A percentile compares a stretch with the other conserved stretches of the same genome.
phyloP scores from a whole-genome alignment of 1,284 basidiomycete species.

The Athelia psychrophila region DNA sequence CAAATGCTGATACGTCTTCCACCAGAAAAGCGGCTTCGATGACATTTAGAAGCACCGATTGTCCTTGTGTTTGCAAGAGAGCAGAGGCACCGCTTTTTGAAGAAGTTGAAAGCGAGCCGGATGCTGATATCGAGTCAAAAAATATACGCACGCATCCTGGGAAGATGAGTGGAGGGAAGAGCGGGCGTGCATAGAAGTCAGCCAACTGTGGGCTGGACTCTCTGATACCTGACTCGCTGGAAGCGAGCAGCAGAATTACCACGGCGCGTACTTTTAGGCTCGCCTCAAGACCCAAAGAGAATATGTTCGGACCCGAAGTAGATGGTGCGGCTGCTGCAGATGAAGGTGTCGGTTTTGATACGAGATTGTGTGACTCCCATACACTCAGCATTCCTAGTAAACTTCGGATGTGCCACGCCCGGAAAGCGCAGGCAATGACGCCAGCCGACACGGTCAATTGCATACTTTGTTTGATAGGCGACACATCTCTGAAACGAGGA shows the following conservation, averaged over 20 bases:
- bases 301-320: conserved; percentile 9
- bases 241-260: conserved; percentile 45
- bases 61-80: conserved; percentile 6
- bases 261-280: conserved; percentile 44
- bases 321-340: conserved; percentile 11
- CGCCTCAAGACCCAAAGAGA: conserved; percentile 33
- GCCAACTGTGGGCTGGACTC: conserved; percentile 17
- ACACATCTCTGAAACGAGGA: conserved; percentile 2
- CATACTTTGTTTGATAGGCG: conserved; percentile 14
- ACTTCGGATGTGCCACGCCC: conserved; percentile 49
- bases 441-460: conserved; percentile 43
- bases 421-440: conserved; percentile 48
- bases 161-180: conserved; percentile 47
- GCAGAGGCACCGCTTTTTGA: conserved; percentile 5
- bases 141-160: conserved; percentile 55
- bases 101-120: conserved; percentile 22
- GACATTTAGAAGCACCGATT: neutral
- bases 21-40: conserved; percentile 31
- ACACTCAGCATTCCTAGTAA: conserved; percentile 39
- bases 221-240: conserved; percentile 10
- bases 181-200: conserved; percentile 54
- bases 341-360: conserved; percentile 7
- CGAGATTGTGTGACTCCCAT: conserved; percentile 28
- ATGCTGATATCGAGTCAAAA: conserved; percentile 45
- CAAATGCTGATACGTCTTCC: conserved; percentile 53